Percentiles rank a stretch among this genome's conserved stretches.
Evolutionary conservation across 2,329 filamentous ascomycete species (phyloP).

Genomic region (Orbilia quercus): DNA sequence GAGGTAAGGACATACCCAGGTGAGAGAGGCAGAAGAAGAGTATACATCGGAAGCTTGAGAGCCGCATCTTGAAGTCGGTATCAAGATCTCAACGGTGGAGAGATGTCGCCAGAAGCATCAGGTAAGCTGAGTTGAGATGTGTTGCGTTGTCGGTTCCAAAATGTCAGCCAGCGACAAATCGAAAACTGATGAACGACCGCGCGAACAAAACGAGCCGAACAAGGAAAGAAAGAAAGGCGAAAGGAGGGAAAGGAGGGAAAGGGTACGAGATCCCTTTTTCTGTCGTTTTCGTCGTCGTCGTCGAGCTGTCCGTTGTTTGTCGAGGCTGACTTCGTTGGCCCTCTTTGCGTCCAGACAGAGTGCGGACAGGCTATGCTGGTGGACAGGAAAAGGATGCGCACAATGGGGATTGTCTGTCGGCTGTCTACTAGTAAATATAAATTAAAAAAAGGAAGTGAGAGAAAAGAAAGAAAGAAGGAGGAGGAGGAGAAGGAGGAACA

Average conservation of each 20-base stretch:
- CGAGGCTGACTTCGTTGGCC: too few species aligned
- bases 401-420: conserved; percentile 31
- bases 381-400: conserved; percentile 15
- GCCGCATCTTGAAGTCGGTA: conserved; percentile 19
- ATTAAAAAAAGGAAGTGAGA: conserved; percentile 2
- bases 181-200: too few species aligned
- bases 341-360: too few species aligned
- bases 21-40: conserved; percentile 36
- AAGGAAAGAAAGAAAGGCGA: too few species aligned
- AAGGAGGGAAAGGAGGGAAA: too few species aligned
- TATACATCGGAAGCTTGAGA: conserved; percentile 31
- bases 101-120: neutral
- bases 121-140: neutral
- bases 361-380: too few species aligned
- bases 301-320: too few species aligned
- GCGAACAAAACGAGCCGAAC: too few species aligned
- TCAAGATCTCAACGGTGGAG: neutral
- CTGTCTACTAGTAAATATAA: conserved; percentile 30
- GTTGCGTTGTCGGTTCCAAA: neutral
- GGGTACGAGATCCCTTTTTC: too few species aligned
- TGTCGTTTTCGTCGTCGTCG: too few species aligned
- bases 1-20: conserved; percentile 23
- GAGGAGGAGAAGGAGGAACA: conserved; percentile 26
- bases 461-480: conserved; percentile 2
- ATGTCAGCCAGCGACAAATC: conserved; percentile 46